These are phyloP conservation scores for Diphasiastrum complanatum DNA, from an alignment of 83 land plant genomes.

Conservation along the genomic window DNA sequence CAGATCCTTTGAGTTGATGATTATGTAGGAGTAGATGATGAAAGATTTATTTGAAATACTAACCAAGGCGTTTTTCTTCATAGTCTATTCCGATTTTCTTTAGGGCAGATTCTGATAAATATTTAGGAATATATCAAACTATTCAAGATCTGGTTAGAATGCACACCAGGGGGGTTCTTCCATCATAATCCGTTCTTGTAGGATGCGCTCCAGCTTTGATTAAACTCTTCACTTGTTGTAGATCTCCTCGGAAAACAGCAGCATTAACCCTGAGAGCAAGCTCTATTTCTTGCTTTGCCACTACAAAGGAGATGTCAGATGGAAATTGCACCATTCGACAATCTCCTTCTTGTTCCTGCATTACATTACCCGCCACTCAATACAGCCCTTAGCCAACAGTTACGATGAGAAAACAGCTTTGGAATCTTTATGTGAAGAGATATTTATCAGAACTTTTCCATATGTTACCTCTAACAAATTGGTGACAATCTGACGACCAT, in stretches of 20 bases:
- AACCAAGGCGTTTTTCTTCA: too few species aligned
- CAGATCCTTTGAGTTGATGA: too few species aligned
- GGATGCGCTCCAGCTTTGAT: constrained; percentile 70
- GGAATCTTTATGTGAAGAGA: background rate
- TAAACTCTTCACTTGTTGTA: constrained; percentile 46
- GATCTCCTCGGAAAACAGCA: constrained; percentile 72
- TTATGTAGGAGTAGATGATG: too few species aligned
- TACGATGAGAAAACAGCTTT: background rate
- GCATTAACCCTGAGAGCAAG: constrained; percentile 55
- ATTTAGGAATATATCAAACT: too few species aligned
- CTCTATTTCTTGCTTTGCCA: constrained; percentile 66
- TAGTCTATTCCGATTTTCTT: too few species aligned
- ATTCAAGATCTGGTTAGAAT: background rate
- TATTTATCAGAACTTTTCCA: background rate
- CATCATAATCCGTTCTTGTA: constrained; percentile 57
- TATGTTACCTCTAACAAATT: constrained; percentile 42
- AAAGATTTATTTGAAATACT: too few species aligned
- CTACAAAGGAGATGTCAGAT: constrained; percentile 51
- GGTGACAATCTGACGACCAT: constrained; percentile 38
- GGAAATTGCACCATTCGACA: constrained; percentile 47
- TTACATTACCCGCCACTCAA: background rate
- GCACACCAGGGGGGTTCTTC: constrained; percentile 35
- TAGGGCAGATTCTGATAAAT: too few species aligned
- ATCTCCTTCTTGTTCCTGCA: constrained; percentile 24
- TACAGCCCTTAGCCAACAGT: background rate